Conservation (phyloP, 2,329 filamentous ascomycete species). For the Cladophialophora bantiana region DNA sequence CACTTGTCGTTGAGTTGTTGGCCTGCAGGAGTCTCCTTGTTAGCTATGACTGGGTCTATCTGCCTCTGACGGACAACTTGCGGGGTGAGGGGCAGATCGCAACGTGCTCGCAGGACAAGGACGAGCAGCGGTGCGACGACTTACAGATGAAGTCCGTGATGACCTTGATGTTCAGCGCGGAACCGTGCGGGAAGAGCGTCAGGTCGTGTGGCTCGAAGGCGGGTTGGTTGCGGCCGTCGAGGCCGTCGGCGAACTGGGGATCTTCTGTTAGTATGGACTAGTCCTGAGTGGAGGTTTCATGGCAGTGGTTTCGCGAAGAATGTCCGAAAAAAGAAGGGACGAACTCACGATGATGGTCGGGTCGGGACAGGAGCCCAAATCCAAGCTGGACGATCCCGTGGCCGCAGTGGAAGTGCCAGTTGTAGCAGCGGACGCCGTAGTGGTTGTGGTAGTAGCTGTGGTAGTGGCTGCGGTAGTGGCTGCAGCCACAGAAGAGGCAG, state of each 20-base stretch:
- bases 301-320: background rate
- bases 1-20: conserved; percentile 50
- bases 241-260: conserved; percentile 51
- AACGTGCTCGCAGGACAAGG: too few species aligned
- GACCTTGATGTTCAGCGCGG: conserved; percentile 57
- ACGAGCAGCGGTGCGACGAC: background rate
- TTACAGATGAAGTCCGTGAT: conserved; percentile 58
- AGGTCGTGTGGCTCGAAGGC: conserved; percentile 55
- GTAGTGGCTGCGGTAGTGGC: conserved; percentile 12
- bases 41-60: background rate
- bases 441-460: conserved; percentile 19
- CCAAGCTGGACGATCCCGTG: conserved; percentile 46
- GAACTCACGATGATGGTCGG: conserved; percentile 51
- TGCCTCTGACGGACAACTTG: background rate
- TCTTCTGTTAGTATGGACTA: background rate
- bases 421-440: conserved; percentile 26
- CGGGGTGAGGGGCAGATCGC: too few species aligned
- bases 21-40: conserved; percentile 24
- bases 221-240: conserved; percentile 56
- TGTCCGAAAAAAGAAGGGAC: background rate
- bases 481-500: conserved; percentile 30
- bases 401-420: conserved; percentile 14
- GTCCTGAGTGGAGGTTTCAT: background rate
- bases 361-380: conserved; percentile 54
- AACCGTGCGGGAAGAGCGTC: conserved; percentile 60